phyloP scores from a whole-genome alignment of 139 green algal species.

The Pseudopediastrum boryanum region DNA sequence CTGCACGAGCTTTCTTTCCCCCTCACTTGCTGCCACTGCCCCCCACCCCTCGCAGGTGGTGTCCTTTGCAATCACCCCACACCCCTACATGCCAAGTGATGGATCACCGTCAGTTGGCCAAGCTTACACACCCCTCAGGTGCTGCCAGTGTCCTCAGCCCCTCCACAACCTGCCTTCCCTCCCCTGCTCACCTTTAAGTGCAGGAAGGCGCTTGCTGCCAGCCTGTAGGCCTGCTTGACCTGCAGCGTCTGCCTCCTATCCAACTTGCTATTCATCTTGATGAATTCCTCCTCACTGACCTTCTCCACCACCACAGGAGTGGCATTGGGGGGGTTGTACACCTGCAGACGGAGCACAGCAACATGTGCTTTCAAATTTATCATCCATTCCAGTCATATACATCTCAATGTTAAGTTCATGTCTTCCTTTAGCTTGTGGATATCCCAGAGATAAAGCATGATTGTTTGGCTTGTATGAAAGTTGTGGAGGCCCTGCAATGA shows the following conservation, averaged over 20 bases:
- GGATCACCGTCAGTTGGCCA: too few species aligned
- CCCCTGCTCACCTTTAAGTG: slow-evolving; percentile 15
- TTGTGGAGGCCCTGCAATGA: too few species aligned
- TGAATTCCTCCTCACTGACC: slow-evolving; percentile 31
- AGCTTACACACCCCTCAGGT: background rate
- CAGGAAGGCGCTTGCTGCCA: slow-evolving; percentile 6
- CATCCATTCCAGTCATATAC: background rate
- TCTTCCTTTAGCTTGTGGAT: too few species aligned
- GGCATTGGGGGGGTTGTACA: slow-evolving; percentile 81
- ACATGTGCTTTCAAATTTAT: background rate
- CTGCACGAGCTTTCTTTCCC: too few species aligned
- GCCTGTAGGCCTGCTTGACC: slow-evolving; percentile 31
- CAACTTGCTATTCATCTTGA: background rate
- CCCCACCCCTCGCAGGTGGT: background rate
- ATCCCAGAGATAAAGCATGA: too few species aligned
- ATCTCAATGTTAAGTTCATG: too few species aligned
- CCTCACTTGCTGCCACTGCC: background rate
- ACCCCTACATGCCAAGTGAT: background rate
- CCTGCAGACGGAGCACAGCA: slow-evolving; percentile 19
- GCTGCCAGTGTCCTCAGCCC: background rate
- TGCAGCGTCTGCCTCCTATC: slow-evolving; percentile 18
- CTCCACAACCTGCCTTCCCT: background rate
- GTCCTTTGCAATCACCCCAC: background rate
- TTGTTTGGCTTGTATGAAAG: too few species aligned
- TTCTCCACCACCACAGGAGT: slow-evolving; percentile 43